Evolutionary conservation across 768 basidiomycete genomes (phyloP).

Genomic region (Lentinula guzmanii): DNA sequence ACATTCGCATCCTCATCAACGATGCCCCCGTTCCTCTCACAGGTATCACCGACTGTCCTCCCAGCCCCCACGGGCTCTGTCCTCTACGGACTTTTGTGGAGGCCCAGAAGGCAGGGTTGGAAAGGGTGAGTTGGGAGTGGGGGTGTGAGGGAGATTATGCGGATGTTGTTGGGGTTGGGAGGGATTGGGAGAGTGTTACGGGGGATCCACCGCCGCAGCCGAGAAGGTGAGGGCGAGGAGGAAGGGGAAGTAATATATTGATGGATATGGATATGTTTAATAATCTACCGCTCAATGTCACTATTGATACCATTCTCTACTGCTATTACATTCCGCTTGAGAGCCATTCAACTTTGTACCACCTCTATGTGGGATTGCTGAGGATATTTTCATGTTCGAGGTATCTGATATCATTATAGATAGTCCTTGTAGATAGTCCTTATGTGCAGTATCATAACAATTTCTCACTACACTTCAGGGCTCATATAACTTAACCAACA

Average conservation of each 20-base stretch:
- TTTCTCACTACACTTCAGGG: background rate
- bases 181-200: constrained; percentile 66
- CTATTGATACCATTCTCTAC: too few relatives aligned
- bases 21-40: constrained; percentile 82
- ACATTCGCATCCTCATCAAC: constrained; percentile 79
- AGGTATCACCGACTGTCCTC: constrained; percentile 67
- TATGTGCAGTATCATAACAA: constrained; percentile 25
- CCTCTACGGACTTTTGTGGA: constrained; percentile 64
- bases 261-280: too few relatives aligned
- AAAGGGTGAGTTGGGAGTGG: constrained; percentile 63
- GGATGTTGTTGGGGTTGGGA: constrained; percentile 46
- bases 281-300: too few relatives aligned
- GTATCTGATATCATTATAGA: too few relatives aligned
- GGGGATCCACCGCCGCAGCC: constrained; percentile 47
- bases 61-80: constrained; percentile 74
- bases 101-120: constrained; percentile 62
- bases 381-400: too few relatives aligned
- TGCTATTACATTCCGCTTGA: too few relatives aligned
- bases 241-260: background rate
- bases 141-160: constrained; percentile 76
- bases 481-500: constrained; percentile 1
- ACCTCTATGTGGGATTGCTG: too few relatives aligned
- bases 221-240: background rate
- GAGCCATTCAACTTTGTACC: too few relatives aligned
- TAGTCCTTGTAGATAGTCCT: constrained; percentile 21